Percentiles rank a stretch among this genome's conserved stretches.
Evolutionary conservation across 176 grass and related monocot genomes (phyloP).

Genomic region (Avena insularis): DNA sequence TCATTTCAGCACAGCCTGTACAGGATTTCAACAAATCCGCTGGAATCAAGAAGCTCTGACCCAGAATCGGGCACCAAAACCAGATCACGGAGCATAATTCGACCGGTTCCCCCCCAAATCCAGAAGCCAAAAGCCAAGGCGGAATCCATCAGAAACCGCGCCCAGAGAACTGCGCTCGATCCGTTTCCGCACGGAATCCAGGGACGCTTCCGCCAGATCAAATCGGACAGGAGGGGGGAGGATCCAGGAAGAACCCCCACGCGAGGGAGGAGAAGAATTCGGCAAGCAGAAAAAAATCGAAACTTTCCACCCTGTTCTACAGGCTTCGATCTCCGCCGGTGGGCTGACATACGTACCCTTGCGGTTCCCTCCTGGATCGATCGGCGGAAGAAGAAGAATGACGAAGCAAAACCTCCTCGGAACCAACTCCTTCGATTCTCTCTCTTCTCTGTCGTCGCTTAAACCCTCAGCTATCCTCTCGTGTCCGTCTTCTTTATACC

Average conservation of each 20-base stretch:
- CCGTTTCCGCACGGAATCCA: conserved; percentile 21
- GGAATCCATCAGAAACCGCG: background rate
- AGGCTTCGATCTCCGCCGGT: background rate
- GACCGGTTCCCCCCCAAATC: background rate
- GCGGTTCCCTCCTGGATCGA: conserved; percentile 14
- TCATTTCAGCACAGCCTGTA: background rate
- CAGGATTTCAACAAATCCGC: background rate
- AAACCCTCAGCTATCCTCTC: conserved; percentile 59
- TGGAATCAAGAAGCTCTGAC: background rate
- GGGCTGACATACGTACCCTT: background rate
- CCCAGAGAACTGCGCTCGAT: background rate
- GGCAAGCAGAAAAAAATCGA: background rate
- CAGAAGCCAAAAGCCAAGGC: background rate
- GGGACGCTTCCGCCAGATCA: conserved; percentile 28
- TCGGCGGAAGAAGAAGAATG: conserved; percentile 31
- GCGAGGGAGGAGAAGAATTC: background rate
- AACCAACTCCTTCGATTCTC: conserved; percentile 11
- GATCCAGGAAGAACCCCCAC: background rate
- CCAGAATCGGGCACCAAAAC: background rate
- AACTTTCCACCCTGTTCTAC: background rate
- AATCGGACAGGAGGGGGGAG: background rate
- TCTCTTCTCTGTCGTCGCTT: conserved; percentile 32
- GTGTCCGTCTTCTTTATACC: conserved; percentile 22
- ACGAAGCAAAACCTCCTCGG: conserved; percentile 40
- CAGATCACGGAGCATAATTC: conserved; percentile 36